These are phyloP conservation scores for Magnusiomyces paraingens DNA, from an alignment of 1,139 yeast species.

Conservation along the genomic window DNA sequence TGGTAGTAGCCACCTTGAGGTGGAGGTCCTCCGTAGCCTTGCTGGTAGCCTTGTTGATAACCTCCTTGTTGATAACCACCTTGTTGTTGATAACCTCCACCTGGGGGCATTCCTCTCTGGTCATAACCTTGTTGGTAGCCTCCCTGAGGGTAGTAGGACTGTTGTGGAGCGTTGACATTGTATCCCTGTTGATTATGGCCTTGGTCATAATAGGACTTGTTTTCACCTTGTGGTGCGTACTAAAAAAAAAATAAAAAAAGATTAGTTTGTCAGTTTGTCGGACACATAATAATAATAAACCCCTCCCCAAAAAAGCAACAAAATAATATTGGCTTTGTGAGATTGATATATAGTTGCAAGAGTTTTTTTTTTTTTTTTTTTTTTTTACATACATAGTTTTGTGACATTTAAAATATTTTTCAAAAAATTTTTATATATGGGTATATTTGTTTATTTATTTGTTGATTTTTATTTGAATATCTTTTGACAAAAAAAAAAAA, in stretches of 20 bases:
- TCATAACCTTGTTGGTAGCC: constrained; percentile 7
- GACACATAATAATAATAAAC: too few relatives aligned
- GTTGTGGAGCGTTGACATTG: constrained; percentile 12
- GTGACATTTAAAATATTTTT: too few relatives aligned
- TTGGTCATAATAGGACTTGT: constrained; percentile 10
- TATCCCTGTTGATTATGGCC: constrained; percentile 6
- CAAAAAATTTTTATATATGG: too few relatives aligned
- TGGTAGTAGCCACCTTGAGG: constrained; percentile 7
- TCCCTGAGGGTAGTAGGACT: constrained; percentile 15
- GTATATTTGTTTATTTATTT: too few relatives aligned
- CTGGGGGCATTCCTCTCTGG: constrained; percentile 21
- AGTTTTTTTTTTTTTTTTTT: too few relatives aligned
- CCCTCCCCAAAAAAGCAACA: too few relatives aligned
- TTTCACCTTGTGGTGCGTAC: constrained; percentile 5
- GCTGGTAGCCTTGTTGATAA: constrained; percentile 14
- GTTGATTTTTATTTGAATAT: too few relatives aligned
- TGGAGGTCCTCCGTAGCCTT: constrained; percentile 18
- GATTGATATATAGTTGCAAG: too few relatives aligned
- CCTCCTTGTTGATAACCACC: constrained; percentile 19
- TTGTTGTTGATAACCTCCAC: constrained; percentile 33
- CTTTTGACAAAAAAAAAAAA: background rate
- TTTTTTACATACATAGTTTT: too few relatives aligned
- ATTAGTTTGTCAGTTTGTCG: background rate
- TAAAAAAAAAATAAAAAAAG: background rate
- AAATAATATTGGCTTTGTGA: too few relatives aligned